A percentile compares a stretch with the other conserved stretches of the same genome.
Conservation (phyloP, 2,329 filamentous ascomycete species). For the Arthroderma sp. region DNA sequence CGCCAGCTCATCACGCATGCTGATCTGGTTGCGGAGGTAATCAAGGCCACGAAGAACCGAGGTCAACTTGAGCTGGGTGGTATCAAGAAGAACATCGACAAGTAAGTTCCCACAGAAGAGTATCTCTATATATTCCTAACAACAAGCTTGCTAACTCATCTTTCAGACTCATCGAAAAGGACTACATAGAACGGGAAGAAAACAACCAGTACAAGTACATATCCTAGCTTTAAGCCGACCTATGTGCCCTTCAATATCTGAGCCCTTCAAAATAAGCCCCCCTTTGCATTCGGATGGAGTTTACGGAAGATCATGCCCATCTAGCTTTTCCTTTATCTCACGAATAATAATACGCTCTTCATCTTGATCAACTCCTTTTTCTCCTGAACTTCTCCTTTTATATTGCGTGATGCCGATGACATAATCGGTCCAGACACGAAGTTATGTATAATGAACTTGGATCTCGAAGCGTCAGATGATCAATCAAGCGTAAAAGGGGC, state of each 20-base stretch:
- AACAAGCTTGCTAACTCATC: constrained; percentile 8
- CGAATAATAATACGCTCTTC: neutral
- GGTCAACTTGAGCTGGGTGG: constrained; percentile 74
- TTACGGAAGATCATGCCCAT: neutral
- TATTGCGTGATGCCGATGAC: neutral
- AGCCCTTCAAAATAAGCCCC: neutral
- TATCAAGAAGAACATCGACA: constrained; percentile 96
- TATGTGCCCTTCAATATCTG: neutral
- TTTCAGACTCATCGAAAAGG: constrained; percentile 75
- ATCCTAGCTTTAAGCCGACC: constrained; percentile 36
- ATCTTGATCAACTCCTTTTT: neutral
- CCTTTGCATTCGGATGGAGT: neutral
- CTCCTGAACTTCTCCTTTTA: neutral
- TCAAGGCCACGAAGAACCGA: constrained; percentile 73
- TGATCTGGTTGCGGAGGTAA: constrained; percentile 84
- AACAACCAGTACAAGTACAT: constrained; percentile 56
- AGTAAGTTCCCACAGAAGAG: constrained; percentile 45
- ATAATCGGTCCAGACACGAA: neutral
- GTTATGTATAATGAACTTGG: neutral
- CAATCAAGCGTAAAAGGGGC: neutral
- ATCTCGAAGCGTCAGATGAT: constrained; percentile 2
- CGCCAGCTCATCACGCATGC: constrained; percentile 74
- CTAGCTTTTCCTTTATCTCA: neutral
- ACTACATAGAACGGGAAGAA: constrained; percentile 67
- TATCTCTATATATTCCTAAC: no score